These are phyloP conservation scores for Blastosporella zonata DNA, from an alignment of 1,284 basidiomycete genomes.

Conservation along the genomic window DNA sequence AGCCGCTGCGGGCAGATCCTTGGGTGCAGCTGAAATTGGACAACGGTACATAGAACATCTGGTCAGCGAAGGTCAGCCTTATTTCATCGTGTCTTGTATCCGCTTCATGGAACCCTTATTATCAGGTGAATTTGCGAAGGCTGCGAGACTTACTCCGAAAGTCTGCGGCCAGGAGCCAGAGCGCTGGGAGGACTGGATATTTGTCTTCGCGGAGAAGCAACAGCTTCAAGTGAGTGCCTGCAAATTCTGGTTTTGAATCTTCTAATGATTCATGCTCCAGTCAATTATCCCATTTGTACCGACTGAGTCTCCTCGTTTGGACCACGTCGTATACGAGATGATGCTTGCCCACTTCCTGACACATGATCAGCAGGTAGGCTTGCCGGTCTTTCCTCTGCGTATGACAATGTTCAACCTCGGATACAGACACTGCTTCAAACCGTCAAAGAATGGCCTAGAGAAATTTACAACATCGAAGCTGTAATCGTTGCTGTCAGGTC, in stretches of 20 bases:
- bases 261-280: constrained; percentile 34
- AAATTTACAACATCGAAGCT: constrained; percentile 86
- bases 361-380: constrained; percentile 66
- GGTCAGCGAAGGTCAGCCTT: constrained; percentile 60
- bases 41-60: constrained; percentile 82
- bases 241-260: neutral
- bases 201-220: constrained; percentile 82
- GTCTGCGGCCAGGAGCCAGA: constrained; percentile 79
- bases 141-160: constrained; percentile 84
- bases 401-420: neutral
- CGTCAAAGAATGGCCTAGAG: constrained; percentile 86
- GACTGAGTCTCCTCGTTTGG: constrained; percentile 76
- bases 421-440: constrained; percentile 71
- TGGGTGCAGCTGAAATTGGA: constrained; percentile 78
- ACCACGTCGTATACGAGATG: constrained; percentile 92
- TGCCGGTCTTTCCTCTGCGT: neutral
- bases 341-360: constrained; percentile 85
- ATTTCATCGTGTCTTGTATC: neutral
- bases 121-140: constrained; percentile 76
- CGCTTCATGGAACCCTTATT: neutral
- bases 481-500: constrained; percentile 88
- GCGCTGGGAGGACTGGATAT: constrained; percentile 96
- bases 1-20: constrained; percentile 29
- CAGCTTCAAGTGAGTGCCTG: constrained; percentile 64
- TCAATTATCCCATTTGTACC: constrained; percentile 90